Percentiles rank a stretch among this genome's conserved stretches.
These are phyloP conservation scores for Fraxinus americana DNA, from an alignment of 257 asterid species.

Conservation along the genomic window DNA sequence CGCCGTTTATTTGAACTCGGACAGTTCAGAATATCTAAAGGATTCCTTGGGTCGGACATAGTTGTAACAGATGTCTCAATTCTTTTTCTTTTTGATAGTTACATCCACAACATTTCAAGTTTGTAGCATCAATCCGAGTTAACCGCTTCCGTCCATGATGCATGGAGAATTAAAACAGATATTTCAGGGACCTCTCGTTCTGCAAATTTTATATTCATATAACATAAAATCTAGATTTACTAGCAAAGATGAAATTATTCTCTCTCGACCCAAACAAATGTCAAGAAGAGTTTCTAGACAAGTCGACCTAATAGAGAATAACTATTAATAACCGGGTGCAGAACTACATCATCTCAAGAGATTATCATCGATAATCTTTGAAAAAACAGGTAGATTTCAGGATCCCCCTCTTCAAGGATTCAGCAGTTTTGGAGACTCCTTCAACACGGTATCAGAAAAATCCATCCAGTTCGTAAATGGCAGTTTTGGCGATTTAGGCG, in stretches of 20 bases:
- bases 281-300: neutral
- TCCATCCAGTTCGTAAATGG: conserved; percentile 48
- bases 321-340: neutral
- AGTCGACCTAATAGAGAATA: conserved; percentile 13
- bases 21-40: too few relatives aligned
- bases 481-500: conserved; percentile 54
- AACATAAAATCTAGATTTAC: neutral
- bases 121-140: neutral
- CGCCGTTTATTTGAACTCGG: too few relatives aligned
- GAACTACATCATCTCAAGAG: neutral
- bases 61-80: too few relatives aligned
- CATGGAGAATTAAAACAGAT: too few relatives aligned
- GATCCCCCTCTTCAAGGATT: conserved; percentile 4
- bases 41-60: too few relatives aligned
- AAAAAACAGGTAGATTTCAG: too few relatives aligned
- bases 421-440: conserved; percentile 42
- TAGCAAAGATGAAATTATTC: neutral
- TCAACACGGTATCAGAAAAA: conserved; percentile 42
- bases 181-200: too few relatives aligned
- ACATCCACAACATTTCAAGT: neutral
- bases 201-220: too few relatives aligned
- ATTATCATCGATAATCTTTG: conserved; percentile 34
- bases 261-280: neutral
- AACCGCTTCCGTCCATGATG: too few relatives aligned
- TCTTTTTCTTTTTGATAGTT: neutral